Evolutionary conservation across 805 yeast species (phyloP).

Genomic region (Candida chilensis): DNA sequence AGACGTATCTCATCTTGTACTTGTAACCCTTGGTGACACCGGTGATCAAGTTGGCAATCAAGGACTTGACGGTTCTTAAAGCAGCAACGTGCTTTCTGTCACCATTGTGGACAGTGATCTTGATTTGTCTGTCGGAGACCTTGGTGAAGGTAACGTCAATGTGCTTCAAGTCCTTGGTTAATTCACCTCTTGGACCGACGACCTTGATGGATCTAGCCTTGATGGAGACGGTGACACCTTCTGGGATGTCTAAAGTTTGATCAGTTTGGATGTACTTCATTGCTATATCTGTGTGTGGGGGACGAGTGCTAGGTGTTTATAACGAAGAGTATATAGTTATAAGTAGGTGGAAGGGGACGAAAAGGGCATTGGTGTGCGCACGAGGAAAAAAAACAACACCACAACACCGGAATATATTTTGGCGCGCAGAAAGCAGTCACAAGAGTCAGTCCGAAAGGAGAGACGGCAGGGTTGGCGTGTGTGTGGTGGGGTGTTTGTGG

Average conservation of each 20-base stretch:
- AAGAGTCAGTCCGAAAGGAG: no score
- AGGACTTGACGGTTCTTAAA: slow-evolving; percentile 95
- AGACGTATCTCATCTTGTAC: slow-evolving; percentile 99
- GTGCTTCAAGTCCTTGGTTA: slow-evolving; percentile 87
- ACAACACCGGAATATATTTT: no score
- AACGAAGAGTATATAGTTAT: no score
- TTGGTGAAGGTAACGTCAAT: slow-evolving; percentile 89
- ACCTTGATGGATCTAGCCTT: slow-evolving; percentile 87
- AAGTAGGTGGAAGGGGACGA: no score
- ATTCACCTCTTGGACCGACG: slow-evolving; percentile 95
- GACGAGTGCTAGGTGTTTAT: no score
- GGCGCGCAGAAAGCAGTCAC: no score
- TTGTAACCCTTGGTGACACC: slow-evolving; percentile 99
- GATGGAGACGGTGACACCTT: slow-evolving; percentile 86
- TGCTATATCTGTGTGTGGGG: no score
- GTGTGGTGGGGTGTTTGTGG: no score
- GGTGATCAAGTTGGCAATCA: slow-evolving; percentile 86
- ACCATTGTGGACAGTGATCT: slow-evolving; percentile 94
- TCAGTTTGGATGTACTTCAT: slow-evolving; percentile 60
- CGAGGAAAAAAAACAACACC: no score
- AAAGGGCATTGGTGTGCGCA: no score
- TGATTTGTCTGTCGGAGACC: slow-evolving; percentile 62
- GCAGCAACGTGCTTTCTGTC: slow-evolving; percentile 99
- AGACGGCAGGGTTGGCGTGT: no score
- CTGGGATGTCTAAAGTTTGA: slow-evolving; percentile 64